Evolutionary conservation across 2,329 filamentous ascomycete genomes (phyloP).

Genomic region (Juglanconis juglandina): DNA sequence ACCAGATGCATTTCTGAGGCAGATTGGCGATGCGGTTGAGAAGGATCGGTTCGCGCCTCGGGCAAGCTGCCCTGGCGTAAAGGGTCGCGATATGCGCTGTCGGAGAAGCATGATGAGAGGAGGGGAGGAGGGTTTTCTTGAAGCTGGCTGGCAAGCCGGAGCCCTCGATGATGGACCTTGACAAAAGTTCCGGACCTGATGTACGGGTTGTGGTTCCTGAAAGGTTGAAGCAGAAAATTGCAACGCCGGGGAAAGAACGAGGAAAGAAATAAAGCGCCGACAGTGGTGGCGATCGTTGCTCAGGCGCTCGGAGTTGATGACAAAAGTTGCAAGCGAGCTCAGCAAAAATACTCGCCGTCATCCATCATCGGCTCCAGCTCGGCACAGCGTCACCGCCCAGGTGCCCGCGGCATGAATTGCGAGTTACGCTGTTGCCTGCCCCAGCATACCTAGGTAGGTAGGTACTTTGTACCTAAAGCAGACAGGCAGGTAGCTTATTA

Average conservation of each 20-base stretch:
- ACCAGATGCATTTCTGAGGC: conserved; percentile 9
- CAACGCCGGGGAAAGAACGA: not conserved
- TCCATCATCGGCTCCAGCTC: not conserved
- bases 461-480: not conserved
- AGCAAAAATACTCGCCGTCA: conserved; percentile 11
- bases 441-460: not conserved
- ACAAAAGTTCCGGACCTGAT: not conserved
- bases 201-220: not conserved
- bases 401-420: not conserved
- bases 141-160: conserved; percentile 4
- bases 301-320: conserved; percentile 4
- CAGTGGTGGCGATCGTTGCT: conserved; percentile 10
- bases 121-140: not conserved
- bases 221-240: not conserved
- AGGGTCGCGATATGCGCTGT: conserved; percentile 18
- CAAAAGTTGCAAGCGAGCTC: conserved; percentile 1
- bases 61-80: conserved; percentile 10
- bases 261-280: not conserved
- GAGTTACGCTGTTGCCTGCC: not conserved
- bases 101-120: conserved; percentile 19
- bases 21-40: conserved; percentile 6
- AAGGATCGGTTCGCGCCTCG: conserved; percentile 9
- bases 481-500: too few species aligned
- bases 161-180: not conserved
- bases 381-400: not conserved